Base-by-base conservation (phyloP, 2,329 filamentous ascomycete genomes). In the Rutstroemia sp. region DNA sequence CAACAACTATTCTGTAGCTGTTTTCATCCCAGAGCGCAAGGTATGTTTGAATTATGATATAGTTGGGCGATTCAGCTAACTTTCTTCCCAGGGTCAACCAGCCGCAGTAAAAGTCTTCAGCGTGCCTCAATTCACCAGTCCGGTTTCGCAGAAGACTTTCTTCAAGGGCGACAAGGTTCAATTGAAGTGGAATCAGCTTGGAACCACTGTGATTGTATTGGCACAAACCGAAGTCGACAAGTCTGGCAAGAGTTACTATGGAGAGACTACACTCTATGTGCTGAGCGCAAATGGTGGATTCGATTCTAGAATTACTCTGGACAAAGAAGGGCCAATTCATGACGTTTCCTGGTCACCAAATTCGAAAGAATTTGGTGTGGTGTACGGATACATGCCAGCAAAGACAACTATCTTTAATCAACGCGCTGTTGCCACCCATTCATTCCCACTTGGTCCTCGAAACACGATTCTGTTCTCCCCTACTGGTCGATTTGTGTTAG, bases 141-240 rank as follows among this genome's bases (percentile, higher is more conserved):
- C 92, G 4, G 85, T 96, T 50, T 96, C 92, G 41, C 92, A 97
- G 72, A 99, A 99, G 85, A 96, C 88, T 1, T 99, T 99, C 71
- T 99, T 91, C 83, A 99, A 99, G 78, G 92, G 92, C 62, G 94
- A 99, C 78, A 97, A 97, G 78, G 92, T 99, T 49, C 91, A 96
- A 74, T 78, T 99, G 70, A 96, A 96, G 77, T 99, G 94, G 94
- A 99, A 99, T 74, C 83, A 87, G 64, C 79, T 90, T 60, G 94
- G 94, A 53, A 96, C 92, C 39, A 92, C 87, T 71, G 74, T 97
- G 70, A 88, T 99, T 68, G 92, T 97, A 63, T 82, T 99, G 67
- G 92, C 94, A 56, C 92, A 97, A 77, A 99, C 94, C 34, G 94
- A 99, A 61, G 94, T 97, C 54, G 94, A 99, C 75, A 95, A 94